Base-by-base conservation (phyloP, 2,329 filamentous ascomycete genomes). In the Trichoderma breve region DNA sequence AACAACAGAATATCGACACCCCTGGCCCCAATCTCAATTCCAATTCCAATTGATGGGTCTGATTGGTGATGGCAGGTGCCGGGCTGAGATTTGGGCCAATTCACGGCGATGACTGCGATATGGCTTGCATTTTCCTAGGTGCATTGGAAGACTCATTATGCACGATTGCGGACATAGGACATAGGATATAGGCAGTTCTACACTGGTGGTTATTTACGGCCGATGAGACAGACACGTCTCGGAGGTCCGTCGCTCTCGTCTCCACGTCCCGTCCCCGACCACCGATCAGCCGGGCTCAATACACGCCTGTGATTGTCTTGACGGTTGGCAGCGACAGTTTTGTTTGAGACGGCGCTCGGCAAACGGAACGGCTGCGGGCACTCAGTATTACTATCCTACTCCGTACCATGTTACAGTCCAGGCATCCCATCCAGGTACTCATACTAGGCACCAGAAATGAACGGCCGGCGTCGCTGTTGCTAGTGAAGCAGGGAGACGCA, bases 401-500 rank as follows among this genome's bases (percentile, higher is more conserved):
- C 39, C 39, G 39, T 43, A 43, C 39, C 28, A n/a, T 28, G 32
- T 34, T 34, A 21, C 57, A 34, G 28, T 9, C 11, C 55, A 58
- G 28, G 21, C 18, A 53, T 24, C 15, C 39, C 43, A 51, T 51
- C 43, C n/a, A 15, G 34, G 34, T 36, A 36, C 32, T 14, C 32
- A 34, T 18, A 8, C n/a, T 51, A 51, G 51, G 51, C 32, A 55
- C 64, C 14, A 67, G 18, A 68, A 51, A 64, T 51, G 65, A 43
- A 68, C 55, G 65, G 65, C 65, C 26, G 51, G 26, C n/a, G 3
- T 24, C 6, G n/a, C 8, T n/a, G 26, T 60, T 60, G 62, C 43
- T 21, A 47, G 34, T 28, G 36, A 68, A 60, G 65, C 65, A 68
- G 65, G 65, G 65, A 68, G 65, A 68, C 65, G 65, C 65, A 68